phyloP scores from a whole-genome alignment of 116 monocot species.

The Dioscorea cayenensis region DNA sequence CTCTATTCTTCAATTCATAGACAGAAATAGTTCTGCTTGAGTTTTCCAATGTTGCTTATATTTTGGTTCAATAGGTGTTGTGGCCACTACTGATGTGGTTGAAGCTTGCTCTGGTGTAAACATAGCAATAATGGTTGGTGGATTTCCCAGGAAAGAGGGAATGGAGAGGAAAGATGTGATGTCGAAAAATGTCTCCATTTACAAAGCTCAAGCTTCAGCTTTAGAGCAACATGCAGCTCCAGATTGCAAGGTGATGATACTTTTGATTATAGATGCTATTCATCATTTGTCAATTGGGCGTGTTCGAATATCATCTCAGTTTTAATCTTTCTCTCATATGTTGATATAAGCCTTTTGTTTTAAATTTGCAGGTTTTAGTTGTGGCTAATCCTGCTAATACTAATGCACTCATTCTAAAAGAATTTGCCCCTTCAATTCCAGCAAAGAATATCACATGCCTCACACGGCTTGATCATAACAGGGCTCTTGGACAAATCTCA shows the following conservation, averaged over 20 bases:
- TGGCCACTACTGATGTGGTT: constrained; percentile 45
- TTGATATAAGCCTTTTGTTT: neutral
- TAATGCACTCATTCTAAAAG: constrained; percentile 59
- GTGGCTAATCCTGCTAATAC: constrained; percentile 75
- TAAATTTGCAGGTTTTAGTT: constrained; percentile 34
- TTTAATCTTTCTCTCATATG: neutral
- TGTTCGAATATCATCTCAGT: too few relatives aligned
- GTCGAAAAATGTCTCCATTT: constrained; percentile 34
- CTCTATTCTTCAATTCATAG: neutral
- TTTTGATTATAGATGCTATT: too few relatives aligned
- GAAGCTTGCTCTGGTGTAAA: constrained; percentile 43
- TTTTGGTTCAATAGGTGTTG: constrained; percentile 31
- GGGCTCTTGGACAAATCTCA: constrained; percentile 17
- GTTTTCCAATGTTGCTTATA: neutral
- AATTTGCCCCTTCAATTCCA: constrained; percentile 38
- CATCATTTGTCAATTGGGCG: too few relatives aligned
- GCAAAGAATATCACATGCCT: constrained; percentile 22
- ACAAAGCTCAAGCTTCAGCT: constrained; percentile 38
- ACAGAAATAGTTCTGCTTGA: neutral
- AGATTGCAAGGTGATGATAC: constrained; percentile 34
- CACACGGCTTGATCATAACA: constrained; percentile 18
- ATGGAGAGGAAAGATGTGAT: constrained; percentile 40
- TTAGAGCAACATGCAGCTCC: constrained; percentile 33
- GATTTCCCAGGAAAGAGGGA: constrained; percentile 27
- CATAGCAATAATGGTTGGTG: constrained; percentile 35